These are phyloP conservation scores for Dentipellis fragilis DNA, from an alignment of 768 basidiomycete genomes.

Conservation along the genomic window DNA sequence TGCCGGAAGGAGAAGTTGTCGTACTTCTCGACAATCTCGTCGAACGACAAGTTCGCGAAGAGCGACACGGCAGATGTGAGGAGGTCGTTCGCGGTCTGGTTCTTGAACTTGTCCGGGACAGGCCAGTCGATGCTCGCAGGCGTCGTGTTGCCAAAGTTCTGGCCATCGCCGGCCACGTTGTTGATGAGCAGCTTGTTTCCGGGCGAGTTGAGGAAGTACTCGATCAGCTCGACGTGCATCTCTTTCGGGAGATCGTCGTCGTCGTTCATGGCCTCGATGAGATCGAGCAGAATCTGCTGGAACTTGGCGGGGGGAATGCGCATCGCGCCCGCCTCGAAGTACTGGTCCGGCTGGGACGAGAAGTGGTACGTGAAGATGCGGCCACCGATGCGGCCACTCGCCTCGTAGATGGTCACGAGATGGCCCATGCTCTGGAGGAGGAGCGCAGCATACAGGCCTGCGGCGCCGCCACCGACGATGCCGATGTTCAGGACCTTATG, in stretches of 20 bases:
- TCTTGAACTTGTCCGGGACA: neutral
- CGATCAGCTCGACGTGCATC: slow-evolving; percentile 7
- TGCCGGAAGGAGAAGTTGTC: slow-evolving; percentile 16
- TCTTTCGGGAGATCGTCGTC: slow-evolving; percentile 7
- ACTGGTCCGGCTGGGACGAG: slow-evolving; percentile 6
- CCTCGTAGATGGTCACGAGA: slow-evolving; percentile 8
- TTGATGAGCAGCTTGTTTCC: slow-evolving; percentile 12
- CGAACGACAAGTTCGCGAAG: slow-evolving; percentile 5
- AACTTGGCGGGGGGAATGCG: slow-evolving; percentile 11
- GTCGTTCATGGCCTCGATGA: slow-evolving; percentile 2
- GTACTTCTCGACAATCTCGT: slow-evolving; percentile 5
- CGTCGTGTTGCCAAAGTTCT: slow-evolving; percentile 1
- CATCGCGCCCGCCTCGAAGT: slow-evolving; percentile 14
- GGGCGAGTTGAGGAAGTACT: slow-evolving; percentile 5
- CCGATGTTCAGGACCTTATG: neutral
- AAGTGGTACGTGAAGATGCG: slow-evolving; percentile 12
- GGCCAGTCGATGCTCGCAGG: slow-evolving; percentile 7
- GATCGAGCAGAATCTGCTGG: slow-evolving; percentile 7
- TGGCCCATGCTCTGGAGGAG: slow-evolving; percentile 6
- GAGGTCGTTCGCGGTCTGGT: slow-evolving; percentile 7
- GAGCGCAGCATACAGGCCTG: slow-evolving; percentile 11
- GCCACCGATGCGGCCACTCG: slow-evolving; percentile 8
- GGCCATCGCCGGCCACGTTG: neutral
- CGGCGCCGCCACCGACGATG: slow-evolving; percentile 10
- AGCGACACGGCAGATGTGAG: slow-evolving; percentile 8